A percentile compares a stretch with the other conserved stretches of the same genome.
phyloP scores from a whole-genome alignment of 257 asterid genomes.

The Gynochthodes officinalis region DNA sequence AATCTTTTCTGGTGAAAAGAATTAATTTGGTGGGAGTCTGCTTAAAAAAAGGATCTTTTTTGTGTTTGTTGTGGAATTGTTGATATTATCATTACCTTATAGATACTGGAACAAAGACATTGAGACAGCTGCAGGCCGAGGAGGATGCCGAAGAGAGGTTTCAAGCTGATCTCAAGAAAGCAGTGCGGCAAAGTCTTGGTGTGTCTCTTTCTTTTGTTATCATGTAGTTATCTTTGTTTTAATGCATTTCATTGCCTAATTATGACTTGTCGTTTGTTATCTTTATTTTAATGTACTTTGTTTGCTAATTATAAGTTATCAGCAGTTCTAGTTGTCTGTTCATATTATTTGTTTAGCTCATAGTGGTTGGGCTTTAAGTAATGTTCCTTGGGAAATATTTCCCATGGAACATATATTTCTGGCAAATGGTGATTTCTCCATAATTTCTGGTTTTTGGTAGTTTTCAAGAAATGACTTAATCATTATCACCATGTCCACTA shows the following conservation, averaged over 20 bases:
- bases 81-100: slow-evolving; percentile 17
- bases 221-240: slow-evolving; percentile 11
- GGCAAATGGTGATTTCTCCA: neutral
- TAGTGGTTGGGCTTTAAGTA: neutral
- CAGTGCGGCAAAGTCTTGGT: slow-evolving; percentile 93
- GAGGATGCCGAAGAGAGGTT: slow-evolving; percentile 91
- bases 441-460: neutral
- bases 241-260: neutral
- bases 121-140: slow-evolving; percentile 70
- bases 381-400: neutral
- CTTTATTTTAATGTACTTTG: neutral
- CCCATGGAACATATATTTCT: neutral
- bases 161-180: slow-evolving; percentile 87
- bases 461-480: neutral
- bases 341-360: neutral
- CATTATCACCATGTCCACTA: neutral
- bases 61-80: neutral
- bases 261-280: neutral
- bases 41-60: neutral
- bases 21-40: neutral
- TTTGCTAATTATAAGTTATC: neutral
- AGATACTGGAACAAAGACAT: slow-evolving; percentile 60
- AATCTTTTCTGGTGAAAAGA: neutral
- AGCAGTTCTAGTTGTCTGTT: neutral
- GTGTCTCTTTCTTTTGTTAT: slow-evolving; percentile 18